phyloP scores from a whole-genome alignment of 2,329 filamentous ascomycete genomes.

The Aspergillus viridinutans region DNA sequence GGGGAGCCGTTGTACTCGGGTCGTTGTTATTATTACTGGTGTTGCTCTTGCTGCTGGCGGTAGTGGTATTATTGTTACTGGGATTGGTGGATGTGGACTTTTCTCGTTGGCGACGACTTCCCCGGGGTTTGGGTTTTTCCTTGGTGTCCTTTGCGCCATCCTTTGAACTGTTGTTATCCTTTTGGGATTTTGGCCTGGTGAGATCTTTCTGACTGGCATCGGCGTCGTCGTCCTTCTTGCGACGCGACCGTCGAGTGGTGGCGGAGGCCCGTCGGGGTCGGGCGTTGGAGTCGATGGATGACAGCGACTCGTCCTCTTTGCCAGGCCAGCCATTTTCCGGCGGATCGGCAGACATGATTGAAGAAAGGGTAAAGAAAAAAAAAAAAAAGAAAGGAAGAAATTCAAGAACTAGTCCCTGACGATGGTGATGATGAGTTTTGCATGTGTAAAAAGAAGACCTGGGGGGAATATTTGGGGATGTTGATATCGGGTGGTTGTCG shows the following conservation, averaged over 20 bases:
- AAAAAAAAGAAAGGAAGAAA: neutral
- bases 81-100: constrained; percentile 26
- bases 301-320: constrained; percentile 23
- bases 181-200: constrained; percentile 22
- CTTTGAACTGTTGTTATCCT: constrained; percentile 21
- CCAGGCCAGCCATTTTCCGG: constrained; percentile 18
- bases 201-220: constrained; percentile 24
- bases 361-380: too few relatives aligned
- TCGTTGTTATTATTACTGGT: neutral
- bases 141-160: constrained; percentile 13
- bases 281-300: constrained; percentile 17
- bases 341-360: constrained; percentile 32
- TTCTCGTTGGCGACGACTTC: constrained; percentile 31
- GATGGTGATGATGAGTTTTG: neutral
- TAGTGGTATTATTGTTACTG: constrained; percentile 9
- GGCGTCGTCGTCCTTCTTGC: constrained; percentile 38
- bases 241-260: constrained; percentile 33
- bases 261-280: constrained; percentile 30
- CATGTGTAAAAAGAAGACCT: neutral
- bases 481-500: neutral
- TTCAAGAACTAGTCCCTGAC: neutral
- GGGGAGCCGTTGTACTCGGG: neutral
- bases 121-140: constrained; percentile 23
- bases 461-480: neutral
- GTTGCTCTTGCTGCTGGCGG: neutral